phyloP scores from a whole-genome alignment of 2,329 filamentous ascomycete species.

The Beauveria sp. region DNA sequence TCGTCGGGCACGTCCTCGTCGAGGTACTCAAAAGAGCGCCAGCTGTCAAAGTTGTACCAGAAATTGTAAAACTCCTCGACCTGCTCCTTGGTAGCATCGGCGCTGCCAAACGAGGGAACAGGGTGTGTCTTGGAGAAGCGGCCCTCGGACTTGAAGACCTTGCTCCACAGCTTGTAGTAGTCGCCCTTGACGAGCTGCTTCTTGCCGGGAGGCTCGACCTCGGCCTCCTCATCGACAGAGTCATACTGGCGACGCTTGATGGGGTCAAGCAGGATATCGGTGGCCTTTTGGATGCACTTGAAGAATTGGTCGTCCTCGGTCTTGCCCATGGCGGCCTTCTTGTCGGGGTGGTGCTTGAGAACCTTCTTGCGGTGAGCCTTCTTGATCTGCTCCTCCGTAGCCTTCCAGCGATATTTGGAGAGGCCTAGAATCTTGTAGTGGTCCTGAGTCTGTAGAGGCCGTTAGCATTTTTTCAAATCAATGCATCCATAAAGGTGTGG shows the following conservation, averaged over 20 bases:
- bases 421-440: conserved; percentile 96
- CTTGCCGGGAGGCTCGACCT: conserved; percentile 87
- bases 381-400: conserved; percentile 98
- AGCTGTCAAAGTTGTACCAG: conserved; percentile 99
- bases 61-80: conserved; percentile 99
- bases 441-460: conserved; percentile 64
- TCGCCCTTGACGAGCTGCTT: conserved; percentile 80
- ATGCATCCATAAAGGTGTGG: background rate
- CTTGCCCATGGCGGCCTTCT: conserved; percentile 86
- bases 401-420: conserved; percentile 84
- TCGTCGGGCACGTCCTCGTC: conserved; percentile 98
- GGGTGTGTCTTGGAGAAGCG: conserved; percentile 90
- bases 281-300: conserved; percentile 99
- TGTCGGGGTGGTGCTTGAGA: conserved; percentile 96
- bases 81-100: conserved; percentile 77
- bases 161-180: conserved; percentile 92
- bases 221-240: conserved; percentile 88
- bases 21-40: conserved; percentile 95
- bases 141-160: conserved; percentile 82
- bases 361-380: conserved; percentile 99
- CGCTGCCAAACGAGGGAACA: conserved; percentile 78
- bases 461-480: background rate
- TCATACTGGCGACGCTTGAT: conserved; percentile 91
- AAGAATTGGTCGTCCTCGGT: conserved; percentile 97
- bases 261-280: conserved; percentile 87